A percentile compares a stretch with the other conserved stretches of the same genome.
These are phyloP conservation scores for Mycena amicta DNA, from an alignment of 768 basidiomycete genomes.

Conservation along the genomic window DNA sequence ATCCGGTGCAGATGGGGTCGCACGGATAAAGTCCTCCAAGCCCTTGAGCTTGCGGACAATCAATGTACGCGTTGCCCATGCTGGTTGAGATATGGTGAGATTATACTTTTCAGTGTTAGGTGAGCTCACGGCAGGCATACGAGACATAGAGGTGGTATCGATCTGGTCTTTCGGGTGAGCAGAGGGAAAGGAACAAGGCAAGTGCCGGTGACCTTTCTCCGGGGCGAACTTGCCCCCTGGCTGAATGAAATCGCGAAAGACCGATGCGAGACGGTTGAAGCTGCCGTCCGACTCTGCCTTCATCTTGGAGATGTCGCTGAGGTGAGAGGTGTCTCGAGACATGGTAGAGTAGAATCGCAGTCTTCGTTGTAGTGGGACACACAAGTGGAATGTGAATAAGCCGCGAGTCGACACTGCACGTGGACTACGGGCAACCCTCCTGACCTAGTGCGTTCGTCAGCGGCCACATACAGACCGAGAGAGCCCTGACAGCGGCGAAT, in stretches of 20 bases:
- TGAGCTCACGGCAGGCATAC: conserved; percentile 56
- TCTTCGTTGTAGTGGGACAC: no score
- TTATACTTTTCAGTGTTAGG: neutral
- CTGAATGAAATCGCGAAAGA: conserved; percentile 51
- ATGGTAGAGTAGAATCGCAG: neutral
- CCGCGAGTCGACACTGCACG: no score
- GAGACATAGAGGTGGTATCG: conserved; percentile 75
- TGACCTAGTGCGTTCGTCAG: no score
- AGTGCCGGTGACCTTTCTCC: conserved; percentile 55
- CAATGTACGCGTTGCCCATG: conserved; percentile 92
- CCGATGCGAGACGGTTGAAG: conserved; percentile 51
- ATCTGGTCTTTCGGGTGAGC: conserved; percentile 33
- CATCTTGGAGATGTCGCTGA: conserved; percentile 47
- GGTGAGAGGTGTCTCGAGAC: conserved; percentile 15
- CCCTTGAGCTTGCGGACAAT: conserved; percentile 93
- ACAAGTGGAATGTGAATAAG: neutral
- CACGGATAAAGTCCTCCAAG: conserved; percentile 80
- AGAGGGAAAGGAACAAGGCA: neutral
- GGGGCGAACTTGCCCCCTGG: conserved; percentile 56
- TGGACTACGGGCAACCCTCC: no score
- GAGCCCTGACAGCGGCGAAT: neutral
- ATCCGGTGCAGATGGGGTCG: conserved; percentile 29
- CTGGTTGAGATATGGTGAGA: conserved; percentile 37
- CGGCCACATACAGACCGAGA: neutral
- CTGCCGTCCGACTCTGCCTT: conserved; percentile 50